Conservation (phyloP, 2,329 filamentous ascomycete genomes). For the Thielaviopsis musarum region DNA sequence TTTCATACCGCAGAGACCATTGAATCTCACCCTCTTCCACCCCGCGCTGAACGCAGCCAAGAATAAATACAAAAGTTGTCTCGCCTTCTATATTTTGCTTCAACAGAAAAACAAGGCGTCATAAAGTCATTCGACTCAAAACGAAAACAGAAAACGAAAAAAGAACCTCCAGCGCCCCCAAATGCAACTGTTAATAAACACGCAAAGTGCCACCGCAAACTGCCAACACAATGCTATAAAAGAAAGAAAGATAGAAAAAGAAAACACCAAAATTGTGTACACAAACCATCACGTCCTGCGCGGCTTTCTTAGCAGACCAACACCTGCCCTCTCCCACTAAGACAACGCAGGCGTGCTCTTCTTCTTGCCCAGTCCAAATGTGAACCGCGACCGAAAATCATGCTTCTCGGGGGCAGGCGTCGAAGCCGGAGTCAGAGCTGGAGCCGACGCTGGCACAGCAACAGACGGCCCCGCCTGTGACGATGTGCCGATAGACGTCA, state of each 20-base stretch:
- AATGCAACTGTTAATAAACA: not conserved
- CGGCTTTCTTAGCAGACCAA: not conserved
- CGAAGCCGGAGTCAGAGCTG: slow-evolving; percentile 8
- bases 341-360: slow-evolving; percentile 33
- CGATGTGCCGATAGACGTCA: not conserved
- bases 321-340: slow-evolving; percentile 9
- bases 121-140: not conserved
- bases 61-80: not conserved
- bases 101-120: not conserved
- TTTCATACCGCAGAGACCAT: too few relatives aligned
- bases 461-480: not conserved
- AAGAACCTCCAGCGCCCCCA: not conserved
- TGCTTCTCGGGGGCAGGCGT: not conserved
- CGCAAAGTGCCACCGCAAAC: too few relatives aligned
- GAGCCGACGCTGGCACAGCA: slow-evolving; percentile 5
- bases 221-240: not conserved
- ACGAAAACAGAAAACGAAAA: not conserved
- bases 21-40: too few relatives aligned
- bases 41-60: not conserved
- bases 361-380: slow-evolving; percentile 43
- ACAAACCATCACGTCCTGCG: not conserved
- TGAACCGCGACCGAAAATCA: slow-evolving; percentile 39
- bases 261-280: not conserved
- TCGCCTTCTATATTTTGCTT: not conserved
- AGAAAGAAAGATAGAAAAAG: not conserved